phyloP scores from a whole-genome alignment of 371 early-diverging fungal species.

The Coemansia sp. region DNA sequence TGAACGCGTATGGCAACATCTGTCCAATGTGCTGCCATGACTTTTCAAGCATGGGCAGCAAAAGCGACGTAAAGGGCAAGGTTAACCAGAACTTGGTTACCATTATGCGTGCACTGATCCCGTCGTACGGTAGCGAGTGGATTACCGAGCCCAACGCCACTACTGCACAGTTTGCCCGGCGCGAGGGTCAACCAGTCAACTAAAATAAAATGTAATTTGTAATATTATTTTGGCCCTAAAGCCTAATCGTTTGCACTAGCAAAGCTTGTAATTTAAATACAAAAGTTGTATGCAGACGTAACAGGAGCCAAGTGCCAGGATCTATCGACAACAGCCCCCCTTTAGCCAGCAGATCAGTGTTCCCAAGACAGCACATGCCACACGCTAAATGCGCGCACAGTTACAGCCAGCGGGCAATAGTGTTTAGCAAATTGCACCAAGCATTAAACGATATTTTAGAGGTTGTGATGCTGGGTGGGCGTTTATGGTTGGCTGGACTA shows the following conservation, averaged over 20 bases:
- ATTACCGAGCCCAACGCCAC: not conserved
- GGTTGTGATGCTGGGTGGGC: no score
- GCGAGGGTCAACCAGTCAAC: not conserved
- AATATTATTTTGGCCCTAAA: no score
- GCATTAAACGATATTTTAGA: no score
- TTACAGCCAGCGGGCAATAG: not conserved
- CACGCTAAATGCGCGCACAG: not conserved
- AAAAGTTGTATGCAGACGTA: not conserved
- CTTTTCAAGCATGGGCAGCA: conserved; percentile 19
- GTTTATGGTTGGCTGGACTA: no score
- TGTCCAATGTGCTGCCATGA: conserved; percentile 55
- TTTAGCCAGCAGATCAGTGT: not conserved
- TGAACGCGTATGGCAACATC: conserved; percentile 26
- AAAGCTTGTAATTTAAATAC: no score
- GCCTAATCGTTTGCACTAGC: no score
- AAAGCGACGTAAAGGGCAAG: conserved; percentile 5
- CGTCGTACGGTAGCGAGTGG: conserved; percentile 33
- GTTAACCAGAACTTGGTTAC: conserved; percentile 50
- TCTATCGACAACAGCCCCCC: conserved; percentile 5
- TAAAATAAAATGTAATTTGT: no score
- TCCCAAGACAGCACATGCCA: not conserved
- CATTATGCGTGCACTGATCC: conserved; percentile 49
- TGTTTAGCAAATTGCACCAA: not conserved
- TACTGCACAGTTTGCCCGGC: conserved; percentile 15
- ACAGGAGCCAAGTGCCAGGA: conserved; percentile 1